Base-by-base conservation (phyloP, 2,329 filamentous ascomycete genomes). In the Drechslerella stenobrocha region DNA sequence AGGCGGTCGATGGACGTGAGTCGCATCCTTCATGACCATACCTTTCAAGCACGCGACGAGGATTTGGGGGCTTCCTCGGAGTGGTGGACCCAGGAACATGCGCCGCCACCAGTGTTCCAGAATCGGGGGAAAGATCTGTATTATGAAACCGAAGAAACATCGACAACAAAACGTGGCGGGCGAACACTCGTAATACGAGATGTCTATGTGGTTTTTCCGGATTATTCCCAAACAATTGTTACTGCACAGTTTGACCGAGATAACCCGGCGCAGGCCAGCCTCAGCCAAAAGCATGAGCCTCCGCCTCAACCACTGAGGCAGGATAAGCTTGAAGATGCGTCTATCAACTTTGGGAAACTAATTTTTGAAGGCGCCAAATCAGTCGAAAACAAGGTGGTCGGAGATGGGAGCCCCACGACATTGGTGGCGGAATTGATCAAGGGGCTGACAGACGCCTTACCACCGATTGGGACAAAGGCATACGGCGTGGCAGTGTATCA, bases 151-250 rank as follows among this genome's bases (percentile, higher is more conserved):
- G 89, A 95, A 70, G 89, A 96, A 74, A 84, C 86, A 1, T 85
- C 82, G 4, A 83, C 86, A 11, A 81, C 83, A 8, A 85, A 86
- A 70, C 83, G 86, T 11, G 86, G 87, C 24, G 85, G 88, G 23
- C 87, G 86, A 75, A 84, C 84, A 0, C 82, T 81, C 0, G 79
- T 95, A 18, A 88, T 87, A 4, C 91, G 91, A 71, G 85, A 91
- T 65, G 81, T 96, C 40, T 93, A 87, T 72, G 80, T 97, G n/a
- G 79, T 98, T 6, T 98, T 89, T 79, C 86, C 90, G 73, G 93
- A 98, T 77, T 98, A 98, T 76, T 96, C 91, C 15, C 93, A 97
- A 75, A 97, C 92, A 0, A 81, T 95, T 70, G 83, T 98, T 73
- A 90, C 87, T 0, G 88, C 86, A 15, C 85, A 82, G 51, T 97